Evolutionary conservation across 2,329 filamentous ascomycete genomes (phyloP), one percentile per base, ranked within the genome.

Genomic region (Aurifilum marmelostoma): DNA sequence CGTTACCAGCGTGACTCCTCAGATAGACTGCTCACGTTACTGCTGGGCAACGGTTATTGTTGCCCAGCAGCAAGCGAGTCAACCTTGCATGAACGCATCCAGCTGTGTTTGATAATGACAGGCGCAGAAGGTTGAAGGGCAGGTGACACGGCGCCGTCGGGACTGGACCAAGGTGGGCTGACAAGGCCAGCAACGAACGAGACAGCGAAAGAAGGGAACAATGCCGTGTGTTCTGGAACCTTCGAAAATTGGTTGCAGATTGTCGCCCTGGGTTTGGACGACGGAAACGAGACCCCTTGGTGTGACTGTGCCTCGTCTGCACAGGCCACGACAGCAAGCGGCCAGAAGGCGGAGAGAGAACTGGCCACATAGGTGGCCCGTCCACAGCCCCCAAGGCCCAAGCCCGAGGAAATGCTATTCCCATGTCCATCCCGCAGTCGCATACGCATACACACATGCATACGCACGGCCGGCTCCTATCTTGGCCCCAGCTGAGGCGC

Each of bases 71-170:
- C 60, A 71, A 68, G 71, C 67, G 65, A 67, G 68, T 72, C 70
- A 71, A 68, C 6, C 60, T 63, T 72, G 69, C 71, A 72, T 72
- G 68, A 71, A 71, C 67, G 63, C 71, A 70, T 67, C 70, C 66
- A 43, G 16, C 43, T 37, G 41, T 67, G 64, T 69, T 66, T 58
- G 62, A 66, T 52, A 29, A 63, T 67, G 47, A 37, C 63, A 39
- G 65, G 43, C 67, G 64, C 64, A 56, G 61, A 59, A 69, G 54
- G 47, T 29, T 39, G 58, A 34, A 54, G 54, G 59, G 43, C 58
- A 18, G 56, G 69, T 71, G 54, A 39, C 64, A 71, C 67, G 62
- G 39, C 27, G 39, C 63, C 69, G 32, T 59, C 50, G 18, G 62
- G 43, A 41, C 18, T 65, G 32, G 14, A 29, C 21, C 11, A n/a